Evolutionary conservation across 768 basidiomycete species (phyloP).

Genomic region (Naematelia encephala): DNA sequence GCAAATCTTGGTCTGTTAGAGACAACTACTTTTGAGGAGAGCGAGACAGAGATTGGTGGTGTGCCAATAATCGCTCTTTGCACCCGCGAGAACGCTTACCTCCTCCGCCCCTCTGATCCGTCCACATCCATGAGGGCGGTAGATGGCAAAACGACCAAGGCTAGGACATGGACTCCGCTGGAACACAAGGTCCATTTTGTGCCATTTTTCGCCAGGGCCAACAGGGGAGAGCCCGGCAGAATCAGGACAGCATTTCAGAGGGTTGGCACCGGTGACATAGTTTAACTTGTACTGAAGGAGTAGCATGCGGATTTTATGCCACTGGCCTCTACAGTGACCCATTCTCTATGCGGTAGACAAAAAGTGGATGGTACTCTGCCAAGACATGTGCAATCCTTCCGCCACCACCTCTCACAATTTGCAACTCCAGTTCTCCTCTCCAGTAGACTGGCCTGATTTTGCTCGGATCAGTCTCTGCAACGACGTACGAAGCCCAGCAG

Average conservation of each 20-base stretch:
- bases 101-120: neutral
- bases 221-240: conserved; percentile 26
- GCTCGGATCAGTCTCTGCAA: no score
- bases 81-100: conserved; percentile 1
- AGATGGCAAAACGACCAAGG: neutral
- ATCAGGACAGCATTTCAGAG: conserved; percentile 19
- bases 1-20: conserved; percentile 18
- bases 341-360: no score
- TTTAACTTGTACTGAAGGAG: no score
- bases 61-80: conserved; percentile 14
- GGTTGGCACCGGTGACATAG: neutral
- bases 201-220: conserved; percentile 37
- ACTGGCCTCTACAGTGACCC: no score
- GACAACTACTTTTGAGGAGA: conserved; percentile 16
- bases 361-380: no score
- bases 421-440: no score
- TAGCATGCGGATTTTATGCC: no score
- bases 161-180: conserved; percentile 17
- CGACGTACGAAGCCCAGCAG: no score
- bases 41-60: conserved; percentile 11
- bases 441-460: no score
- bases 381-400: no score
- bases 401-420: no score
- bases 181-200: conserved; percentile 18
- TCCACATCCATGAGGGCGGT: neutral